A percentile compares a stretch with the other conserved stretches of the same genome.
These are phyloP conservation scores for Emergomyces orientalis DNA, from an alignment of 2,329 filamentous ascomycete genomes.

Conservation along the genomic window DNA sequence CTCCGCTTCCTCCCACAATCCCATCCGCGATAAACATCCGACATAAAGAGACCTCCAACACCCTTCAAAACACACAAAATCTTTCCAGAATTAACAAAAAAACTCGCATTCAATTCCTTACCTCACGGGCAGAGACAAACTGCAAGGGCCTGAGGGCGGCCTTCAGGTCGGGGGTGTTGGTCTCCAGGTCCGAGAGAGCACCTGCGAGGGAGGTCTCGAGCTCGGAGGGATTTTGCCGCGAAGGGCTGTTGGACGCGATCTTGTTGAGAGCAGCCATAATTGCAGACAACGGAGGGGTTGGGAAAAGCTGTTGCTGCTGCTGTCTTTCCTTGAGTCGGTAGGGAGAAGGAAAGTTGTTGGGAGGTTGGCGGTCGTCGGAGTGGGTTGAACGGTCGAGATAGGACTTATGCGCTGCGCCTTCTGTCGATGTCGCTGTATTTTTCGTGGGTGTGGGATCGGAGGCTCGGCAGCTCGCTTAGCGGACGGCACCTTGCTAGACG, in stretches of 20 bases:
- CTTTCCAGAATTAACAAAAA: neutral
- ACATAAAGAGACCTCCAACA: neutral
- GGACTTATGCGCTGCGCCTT: constrained; percentile 1
- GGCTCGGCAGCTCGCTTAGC: constrained; percentile 10
- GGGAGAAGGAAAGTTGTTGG: constrained; percentile 9
- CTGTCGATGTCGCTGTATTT: constrained; percentile 6
- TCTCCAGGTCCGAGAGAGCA: constrained; percentile 98
- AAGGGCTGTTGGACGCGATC: constrained; percentile 96
- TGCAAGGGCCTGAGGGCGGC: constrained; percentile 91
- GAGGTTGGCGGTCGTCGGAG: constrained; percentile 10
- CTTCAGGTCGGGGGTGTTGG: constrained; percentile 98
- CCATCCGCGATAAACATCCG: neutral
- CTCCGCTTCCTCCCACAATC: neutral
- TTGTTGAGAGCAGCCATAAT: constrained; percentile 83
- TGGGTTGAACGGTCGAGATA: constrained; percentile 9
- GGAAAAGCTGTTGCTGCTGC: constrained; percentile 12
- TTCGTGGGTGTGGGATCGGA: constrained; percentile 11
- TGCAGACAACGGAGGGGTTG: constrained; percentile 24
- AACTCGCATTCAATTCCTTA: constrained; percentile 46
- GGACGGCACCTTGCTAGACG: neutral
- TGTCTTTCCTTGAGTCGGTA: constrained; percentile 15
- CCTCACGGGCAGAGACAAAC: constrained; percentile 98
- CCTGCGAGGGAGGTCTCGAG: constrained; percentile 93
- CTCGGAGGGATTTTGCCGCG: constrained; percentile 91
- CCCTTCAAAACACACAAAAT: neutral